Evolutionary conservation across 305 asterid species (phyloP), one percentile per base, ranked within the genome.

Genomic region (Caryopteris hybrid): DNA sequence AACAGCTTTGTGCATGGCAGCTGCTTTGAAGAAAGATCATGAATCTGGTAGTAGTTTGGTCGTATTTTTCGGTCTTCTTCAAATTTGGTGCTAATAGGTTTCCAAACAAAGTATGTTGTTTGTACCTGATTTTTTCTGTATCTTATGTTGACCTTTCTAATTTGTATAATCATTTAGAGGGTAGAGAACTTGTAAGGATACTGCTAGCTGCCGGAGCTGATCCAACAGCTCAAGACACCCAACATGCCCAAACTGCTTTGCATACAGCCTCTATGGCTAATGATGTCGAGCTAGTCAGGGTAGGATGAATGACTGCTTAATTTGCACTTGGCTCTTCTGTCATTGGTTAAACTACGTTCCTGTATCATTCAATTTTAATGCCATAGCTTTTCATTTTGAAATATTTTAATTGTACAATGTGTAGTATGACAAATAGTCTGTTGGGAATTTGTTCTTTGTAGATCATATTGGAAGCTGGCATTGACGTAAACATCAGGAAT

Each of bases 1-100:
- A 48, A 91, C 98, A 58, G 96, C 96, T 54, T 84, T 94, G 85
- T 94, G 99, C 86, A 89, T 91, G 92, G 99, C 98, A 64, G 95
- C 98, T 80, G 84, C 96, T 73, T 73, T 83, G 64, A 94, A 89
- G 87, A 94, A 89, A 84, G 91, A 83, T 72, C 97, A 86, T 72
- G 99, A 91, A 88, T 80, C 93, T 73, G 97, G 99, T 91, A 85
- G 22, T 57, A 68, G 59, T 68, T 55, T 68, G 56, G 53, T 60
- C 38, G 5, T 64, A 27, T 55, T 51, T 74, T 48, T 54, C 63
- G 17, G 20, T 29, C 25, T 34, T 57, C 47, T 71, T 68, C 53
- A 59, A 21, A 42, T 66, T 21, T 50, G 17, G 31, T 31, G 60
- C 60, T 66, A 48, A 52, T 78, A 22, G 51, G 50, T 31, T 70